Percentiles rank a stretch among this genome's conserved stretches.
Evolutionary conservation across 148 eudicot genomes (phyloP).

Genomic region (Camellia japonica): DNA sequence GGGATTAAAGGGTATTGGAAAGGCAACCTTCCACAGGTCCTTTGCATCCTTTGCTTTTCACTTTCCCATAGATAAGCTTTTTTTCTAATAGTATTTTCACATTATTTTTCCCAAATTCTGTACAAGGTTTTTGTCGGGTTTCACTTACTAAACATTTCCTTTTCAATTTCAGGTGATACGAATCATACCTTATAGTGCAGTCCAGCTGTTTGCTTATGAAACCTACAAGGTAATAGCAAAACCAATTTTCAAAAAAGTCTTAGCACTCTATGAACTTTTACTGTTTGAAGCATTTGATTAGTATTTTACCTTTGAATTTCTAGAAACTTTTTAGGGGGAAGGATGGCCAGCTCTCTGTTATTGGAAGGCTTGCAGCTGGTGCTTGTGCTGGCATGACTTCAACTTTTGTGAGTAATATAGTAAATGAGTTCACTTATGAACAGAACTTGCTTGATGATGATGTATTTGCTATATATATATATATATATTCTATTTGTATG

Average conservation of each 20-base stretch:
- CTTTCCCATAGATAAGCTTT: background rate
- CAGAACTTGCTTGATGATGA: background rate
- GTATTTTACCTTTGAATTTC: constrained; percentile 14
- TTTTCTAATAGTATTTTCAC: background rate
- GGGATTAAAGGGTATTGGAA: constrained; percentile 93
- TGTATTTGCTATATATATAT: background rate
- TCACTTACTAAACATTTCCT: background rate
- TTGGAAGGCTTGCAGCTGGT: constrained; percentile 84
- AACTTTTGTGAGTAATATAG: constrained; percentile 59
- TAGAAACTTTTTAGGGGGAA: constrained; percentile 77
- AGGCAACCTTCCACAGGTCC: constrained; percentile 97
- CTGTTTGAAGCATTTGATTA: background rate
- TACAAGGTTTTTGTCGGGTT: background rate
- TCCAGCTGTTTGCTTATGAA: constrained; percentile 88
- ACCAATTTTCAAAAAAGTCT: background rate
- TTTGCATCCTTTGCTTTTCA: constrained; percentile 13
- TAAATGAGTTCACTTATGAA: background rate
- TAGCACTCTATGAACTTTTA: background rate
- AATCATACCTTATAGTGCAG: constrained; percentile 89
- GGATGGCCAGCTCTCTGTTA: constrained; percentile 81
- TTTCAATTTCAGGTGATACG: constrained; percentile 63
- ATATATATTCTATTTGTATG: background rate
- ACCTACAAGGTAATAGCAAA: constrained; percentile 65
- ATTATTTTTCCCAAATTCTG: no score
- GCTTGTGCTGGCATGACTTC: constrained; percentile 92